Conservation (phyloP, 106 monocot genomes). For the Dendrobium catenatum region DNA sequence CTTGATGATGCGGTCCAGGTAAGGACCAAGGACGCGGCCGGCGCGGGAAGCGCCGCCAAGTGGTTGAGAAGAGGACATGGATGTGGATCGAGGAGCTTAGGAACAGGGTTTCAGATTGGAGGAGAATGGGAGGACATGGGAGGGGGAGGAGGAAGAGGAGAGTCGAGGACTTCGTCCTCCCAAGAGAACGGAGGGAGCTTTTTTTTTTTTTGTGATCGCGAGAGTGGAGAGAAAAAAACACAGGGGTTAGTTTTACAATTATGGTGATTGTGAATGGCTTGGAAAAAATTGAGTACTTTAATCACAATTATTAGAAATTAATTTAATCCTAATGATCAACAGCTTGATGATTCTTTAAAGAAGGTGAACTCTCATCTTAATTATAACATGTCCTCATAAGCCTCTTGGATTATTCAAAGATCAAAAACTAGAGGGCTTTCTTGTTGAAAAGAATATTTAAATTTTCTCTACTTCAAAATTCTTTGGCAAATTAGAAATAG, state of each 20-base stretch:
- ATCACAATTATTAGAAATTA: too few species aligned
- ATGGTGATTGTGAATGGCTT: too few species aligned
- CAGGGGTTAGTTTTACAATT: background rate
- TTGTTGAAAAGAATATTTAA: too few species aligned
- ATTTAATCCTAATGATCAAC: too few species aligned
- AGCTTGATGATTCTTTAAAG: too few species aligned
- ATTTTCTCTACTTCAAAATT: too few species aligned
- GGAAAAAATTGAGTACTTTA: too few species aligned
- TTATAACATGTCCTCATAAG: too few species aligned
- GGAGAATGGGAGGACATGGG: background rate
- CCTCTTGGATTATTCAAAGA: too few species aligned
- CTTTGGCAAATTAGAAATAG: too few species aligned
- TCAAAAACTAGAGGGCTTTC: too few species aligned
- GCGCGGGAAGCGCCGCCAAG: conserved; percentile 61
- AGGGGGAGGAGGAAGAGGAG: background rate
- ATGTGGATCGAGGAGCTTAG: background rate
- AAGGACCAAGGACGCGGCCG: conserved; percentile 72
- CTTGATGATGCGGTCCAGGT: conserved; percentile 94
- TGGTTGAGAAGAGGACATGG: conserved; percentile 17
- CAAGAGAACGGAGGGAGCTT: background rate
- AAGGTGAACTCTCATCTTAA: too few species aligned
- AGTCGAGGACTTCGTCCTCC: background rate
- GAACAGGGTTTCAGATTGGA: background rate
- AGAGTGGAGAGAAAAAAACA: background rate
- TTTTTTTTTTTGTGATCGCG: background rate